phyloP scores from a whole-genome alignment of 257 asterid species.

The Catharanthus roseus region DNA sequence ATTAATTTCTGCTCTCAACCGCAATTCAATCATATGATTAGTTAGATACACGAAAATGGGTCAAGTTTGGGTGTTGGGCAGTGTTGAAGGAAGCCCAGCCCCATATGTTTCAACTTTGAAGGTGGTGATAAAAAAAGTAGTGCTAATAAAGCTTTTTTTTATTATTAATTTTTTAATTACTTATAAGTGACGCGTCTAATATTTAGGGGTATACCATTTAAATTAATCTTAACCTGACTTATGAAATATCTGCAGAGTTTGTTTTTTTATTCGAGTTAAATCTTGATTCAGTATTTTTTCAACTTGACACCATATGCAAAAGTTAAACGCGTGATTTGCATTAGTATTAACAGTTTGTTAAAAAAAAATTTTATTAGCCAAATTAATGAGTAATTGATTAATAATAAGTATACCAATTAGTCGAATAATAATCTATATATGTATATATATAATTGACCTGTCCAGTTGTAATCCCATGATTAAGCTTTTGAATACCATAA shows the following conservation, averaged over 20 bases:
- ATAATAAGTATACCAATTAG: neutral
- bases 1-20: neutral
- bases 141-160: constrained; percentile 10
- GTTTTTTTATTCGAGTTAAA: too few relatives aligned
- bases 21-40: neutral
- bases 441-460: constrained; percentile 9
- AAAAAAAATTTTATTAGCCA: neutral
- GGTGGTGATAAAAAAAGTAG: neutral
- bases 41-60: neutral
- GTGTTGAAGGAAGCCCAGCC: neutral
- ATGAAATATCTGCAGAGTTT: too few relatives aligned
- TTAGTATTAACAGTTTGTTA: too few relatives aligned
- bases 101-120: neutral
- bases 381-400: neutral
- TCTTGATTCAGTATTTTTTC: too few relatives aligned
- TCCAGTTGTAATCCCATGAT: constrained; percentile 25
- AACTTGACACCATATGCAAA: too few relatives aligned
- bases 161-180: too few relatives aligned
- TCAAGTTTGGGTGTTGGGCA: neutral
- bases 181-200: too few relatives aligned
- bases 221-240: too few relatives aligned
- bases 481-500: constrained; percentile 15
- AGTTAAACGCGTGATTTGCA: too few relatives aligned
- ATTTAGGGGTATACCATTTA: too few relatives aligned
- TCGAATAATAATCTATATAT: neutral